These are phyloP conservation scores for Ophiostoma ulmi DNA, from an alignment of 2,329 filamentous ascomycete genomes.

Conservation along the genomic window DNA sequence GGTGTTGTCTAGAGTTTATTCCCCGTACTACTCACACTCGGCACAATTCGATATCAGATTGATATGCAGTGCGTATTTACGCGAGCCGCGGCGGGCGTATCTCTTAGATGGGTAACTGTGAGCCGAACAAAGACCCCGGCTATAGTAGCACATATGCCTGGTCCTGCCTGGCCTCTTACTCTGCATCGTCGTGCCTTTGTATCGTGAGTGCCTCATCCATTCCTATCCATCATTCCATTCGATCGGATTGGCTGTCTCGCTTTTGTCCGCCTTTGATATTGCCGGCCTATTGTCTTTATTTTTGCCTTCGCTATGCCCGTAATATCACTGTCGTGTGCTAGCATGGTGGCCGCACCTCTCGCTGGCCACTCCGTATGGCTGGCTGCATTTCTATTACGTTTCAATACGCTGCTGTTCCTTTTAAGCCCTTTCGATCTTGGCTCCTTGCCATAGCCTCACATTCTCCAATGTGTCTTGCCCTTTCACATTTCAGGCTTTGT, in stretches of 20 bases:
- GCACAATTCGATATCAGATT: background rate
- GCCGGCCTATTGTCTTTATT: background rate
- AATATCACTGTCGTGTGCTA: background rate
- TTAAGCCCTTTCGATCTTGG: background rate
- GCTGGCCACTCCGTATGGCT: constrained; percentile 5
- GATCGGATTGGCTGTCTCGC: background rate
- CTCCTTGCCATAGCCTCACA: background rate
- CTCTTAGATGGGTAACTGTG: background rate
- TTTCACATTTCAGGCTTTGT: constrained; percentile 1
- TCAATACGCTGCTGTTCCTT: background rate
- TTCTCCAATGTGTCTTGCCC: background rate
- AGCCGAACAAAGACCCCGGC: background rate
- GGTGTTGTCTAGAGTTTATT: background rate
- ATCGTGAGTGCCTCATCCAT: background rate
- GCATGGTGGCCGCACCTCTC: background rate
- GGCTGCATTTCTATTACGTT: constrained; percentile 8
- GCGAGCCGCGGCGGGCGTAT: background rate
- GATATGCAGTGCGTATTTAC: background rate
- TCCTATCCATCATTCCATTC: background rate
- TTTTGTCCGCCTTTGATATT: background rate
- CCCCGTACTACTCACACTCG: background rate
- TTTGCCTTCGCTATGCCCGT: constrained; percentile 4
- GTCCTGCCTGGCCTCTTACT: background rate
- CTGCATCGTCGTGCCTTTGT: background rate
- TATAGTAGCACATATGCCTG: background rate